Evolutionary conservation across 2,329 filamentous ascomycete species (phyloP).

Genomic region (Phyllosticta citribraziliensis): DNA sequence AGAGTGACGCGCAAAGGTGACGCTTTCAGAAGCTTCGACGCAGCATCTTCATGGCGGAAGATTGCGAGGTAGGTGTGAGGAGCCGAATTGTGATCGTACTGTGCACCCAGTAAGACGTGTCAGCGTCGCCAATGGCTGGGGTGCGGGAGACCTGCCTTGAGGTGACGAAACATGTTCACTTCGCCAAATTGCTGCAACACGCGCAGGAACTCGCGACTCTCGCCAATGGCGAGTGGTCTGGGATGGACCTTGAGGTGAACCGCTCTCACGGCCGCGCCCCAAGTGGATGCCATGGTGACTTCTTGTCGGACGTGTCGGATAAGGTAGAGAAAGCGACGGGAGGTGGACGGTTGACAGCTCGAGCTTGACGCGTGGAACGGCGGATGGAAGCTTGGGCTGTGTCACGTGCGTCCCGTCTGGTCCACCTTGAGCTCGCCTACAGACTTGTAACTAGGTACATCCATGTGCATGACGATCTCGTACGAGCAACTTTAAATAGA

Average conservation of each 20-base stretch:
- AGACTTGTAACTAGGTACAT: background rate
- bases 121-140: conserved; percentile 1
- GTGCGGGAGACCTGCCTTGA: conserved; percentile 24
- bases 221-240: conserved; percentile 37
- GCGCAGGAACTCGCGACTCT: conserved; percentile 39
- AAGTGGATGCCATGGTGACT: background rate
- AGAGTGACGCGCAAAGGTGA: conserved; percentile 40
- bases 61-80: conserved; percentile 38
- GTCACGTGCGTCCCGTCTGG: background rate
- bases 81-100: conserved; percentile 28
- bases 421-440: background rate
- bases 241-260: conserved; percentile 39
- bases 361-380: background rate
- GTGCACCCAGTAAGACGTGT: background rate
- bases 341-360: background rate
- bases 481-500: background rate
- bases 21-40: conserved; percentile 32
- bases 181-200: conserved; percentile 41
- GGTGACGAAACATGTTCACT: conserved; percentile 37
- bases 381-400: background rate
- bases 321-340: background rate
- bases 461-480: background rate
- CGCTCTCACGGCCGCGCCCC: conserved; percentile 24
- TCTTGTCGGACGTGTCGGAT: background rate
- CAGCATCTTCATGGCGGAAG: conserved; percentile 32